Conservation (phyloP, 768 basidiomycete species). For the Termitomyces titanicus region DNA sequence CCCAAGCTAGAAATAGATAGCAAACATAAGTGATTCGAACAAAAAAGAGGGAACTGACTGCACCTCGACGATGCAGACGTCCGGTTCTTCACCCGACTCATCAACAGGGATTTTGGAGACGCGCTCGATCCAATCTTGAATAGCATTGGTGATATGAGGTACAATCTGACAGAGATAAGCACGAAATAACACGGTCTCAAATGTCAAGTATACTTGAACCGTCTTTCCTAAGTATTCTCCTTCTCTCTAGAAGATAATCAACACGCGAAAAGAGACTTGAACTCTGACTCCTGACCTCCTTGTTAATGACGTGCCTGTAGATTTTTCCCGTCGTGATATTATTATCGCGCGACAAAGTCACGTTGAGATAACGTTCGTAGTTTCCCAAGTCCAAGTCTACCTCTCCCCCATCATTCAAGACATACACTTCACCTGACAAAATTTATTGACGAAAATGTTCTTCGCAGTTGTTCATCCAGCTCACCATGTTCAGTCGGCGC, state of each 20-base stretch:
- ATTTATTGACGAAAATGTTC: background rate
- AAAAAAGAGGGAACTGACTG: background rate
- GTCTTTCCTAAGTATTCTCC: constrained; percentile 95
- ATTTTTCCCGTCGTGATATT: constrained; percentile 99
- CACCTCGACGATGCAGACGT: constrained; percentile 97
- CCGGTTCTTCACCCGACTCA: constrained; percentile 87
- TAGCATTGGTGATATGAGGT: constrained; percentile 93
- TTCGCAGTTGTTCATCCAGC: constrained; percentile 17
- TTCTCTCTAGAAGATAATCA: constrained; percentile 46
- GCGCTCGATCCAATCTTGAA: constrained; percentile 98
- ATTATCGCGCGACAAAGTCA: constrained; percentile 91
- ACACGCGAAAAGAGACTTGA: background rate
- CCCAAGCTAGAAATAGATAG: constrained; percentile 62
- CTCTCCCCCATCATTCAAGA: constrained; percentile 97
- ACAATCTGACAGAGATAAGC: constrained; percentile 58
- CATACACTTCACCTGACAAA: constrained; percentile 83
- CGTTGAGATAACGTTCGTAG: constrained; percentile 96
- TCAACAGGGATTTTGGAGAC: constrained; percentile 94
- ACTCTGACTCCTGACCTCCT: constrained; percentile 62
- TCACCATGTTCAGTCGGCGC: constrained; percentile 95
- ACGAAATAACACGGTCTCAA: background rate
- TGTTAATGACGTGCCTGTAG: constrained; percentile 94
- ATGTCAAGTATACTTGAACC: constrained; percentile 64
- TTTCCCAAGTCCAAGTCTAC: constrained; percentile 98
- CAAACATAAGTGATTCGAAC: background rate